Evolutionary conservation across 176 grass and related monocot species (phyloP), one percentile per base, ranked within the genome.

Genomic region (Eleusine coracana): DNA sequence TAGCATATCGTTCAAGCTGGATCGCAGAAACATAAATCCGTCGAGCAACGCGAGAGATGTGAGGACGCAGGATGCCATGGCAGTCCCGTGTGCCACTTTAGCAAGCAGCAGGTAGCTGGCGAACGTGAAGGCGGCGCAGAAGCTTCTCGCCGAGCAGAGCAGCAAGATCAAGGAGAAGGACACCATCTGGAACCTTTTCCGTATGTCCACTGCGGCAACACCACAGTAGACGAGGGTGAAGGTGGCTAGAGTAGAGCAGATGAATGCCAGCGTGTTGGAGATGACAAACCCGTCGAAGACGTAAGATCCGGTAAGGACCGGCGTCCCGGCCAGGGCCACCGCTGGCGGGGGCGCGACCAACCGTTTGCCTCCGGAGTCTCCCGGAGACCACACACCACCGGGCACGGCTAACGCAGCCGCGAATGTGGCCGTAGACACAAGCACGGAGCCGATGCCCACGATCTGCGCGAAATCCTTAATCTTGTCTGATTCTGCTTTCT

Each of bases 191-290:
- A 78, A 7, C 60, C 86, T 66, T 8, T 58, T 41, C 13, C 39
- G 79, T 7, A 87, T 65, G 86, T 87, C 80, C 54, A 83, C 80
- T 11, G 86, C 20, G 73, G 80, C 68, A 1, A 87, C 66, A 8
- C 86, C 86, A 17, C 80, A 75, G 56, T 87, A 87, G 73, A 77
- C 51, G 80, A 87, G 86, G 66, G 56, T 78, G 73, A 82, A 72
- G 80, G 76, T 77, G 55, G 86, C 69, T 0, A 87, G 66, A 1
- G 73, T 68, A 11, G 86, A 61, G 37, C 80, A 83, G 18, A 83
- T 55, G 56, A 87, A 87, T 0, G 86, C 80, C 37, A 87, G 66
- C 25, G 80, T 72, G 74, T 87, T 81, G 71, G 78, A 80, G 71
- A 87, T 56, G 13, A 82, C 69, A 44, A 87, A 87, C 42, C 69